Evolutionary conservation across 1,284 basidiomycete species (phyloP), one percentile per base, ranked within the genome.

Genomic region (Ustilago shanxiensis): DNA sequence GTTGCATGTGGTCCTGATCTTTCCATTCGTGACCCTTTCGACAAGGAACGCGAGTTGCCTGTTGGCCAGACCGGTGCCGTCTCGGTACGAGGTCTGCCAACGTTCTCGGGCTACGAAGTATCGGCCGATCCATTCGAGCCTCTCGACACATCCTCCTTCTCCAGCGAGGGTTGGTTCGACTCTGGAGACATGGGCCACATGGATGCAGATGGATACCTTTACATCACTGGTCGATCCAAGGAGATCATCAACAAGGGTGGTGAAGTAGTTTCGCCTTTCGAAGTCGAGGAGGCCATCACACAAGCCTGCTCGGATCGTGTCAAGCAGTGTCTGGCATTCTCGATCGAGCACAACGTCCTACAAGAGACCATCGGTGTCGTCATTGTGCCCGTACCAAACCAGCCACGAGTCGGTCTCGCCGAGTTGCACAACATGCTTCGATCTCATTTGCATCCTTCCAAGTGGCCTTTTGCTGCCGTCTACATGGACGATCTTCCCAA

Each of bases 191-290:
- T 85, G 83, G 84, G 84, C n/a, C 83, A 86, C 67, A 85, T 85
- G 84, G 84, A 86, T 52, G 70, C 82, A 20, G 84, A 86, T 57
- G 84, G 84, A 51, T 86, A 86, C 60, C 77, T 86, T 52, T 86
- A 75, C 73, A 86, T 86, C 66, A 86, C 84, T 13, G 84, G 84
- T 75, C 83, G 84, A 47, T 84, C 82, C 13, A 86, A 86, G 63
- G 84, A 86, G 66, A 86, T 86, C 75, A 86, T 86, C 73, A 86
- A 86, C 82, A 86, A 86, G 74, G 84, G 84, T 66, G 84, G 84
- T 72, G 84, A 86, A 50, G 84, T 86, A 49, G 77, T 86, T 26
- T 86, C 84, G 11, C 84, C 84, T n/a, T 86, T 86, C 55, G 84
- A 86, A 54, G 83, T 86, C 14, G 84, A 86, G 55, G 84, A 86